Base-by-base conservation (phyloP, 306 rosid genomes). In the Prinsepia uniflora region DNA sequence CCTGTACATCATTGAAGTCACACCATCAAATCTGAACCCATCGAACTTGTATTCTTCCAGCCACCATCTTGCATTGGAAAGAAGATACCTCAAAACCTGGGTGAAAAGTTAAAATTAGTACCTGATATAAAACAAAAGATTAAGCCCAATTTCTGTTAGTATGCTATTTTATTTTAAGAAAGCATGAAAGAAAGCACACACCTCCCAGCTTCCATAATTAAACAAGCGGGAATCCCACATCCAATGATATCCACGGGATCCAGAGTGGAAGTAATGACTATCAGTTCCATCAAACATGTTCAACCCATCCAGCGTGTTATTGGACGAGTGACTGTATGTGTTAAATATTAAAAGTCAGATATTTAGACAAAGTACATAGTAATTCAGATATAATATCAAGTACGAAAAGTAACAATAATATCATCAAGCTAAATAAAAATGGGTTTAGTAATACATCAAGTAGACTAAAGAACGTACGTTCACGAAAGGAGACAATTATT, bases 141-240 rank as follows among this genome's bases (percentile, higher is more conserved):
- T 24, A 70, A 22, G 73, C 41, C 12, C 41, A 19, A 41, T 41
- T 42, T 14, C 34, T 70, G 22, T 14, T 55, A 57, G 45, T 60
- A 44, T 10, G 40, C 40, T 68, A 47, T 64, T 13, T 68, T 19
- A 22, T 56, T 12, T 19, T 20, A 72, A 63, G 67, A 68, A 66
- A 44, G 50, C 42, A 68, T 22, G 19, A 20, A 64, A 63, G 72
- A 77, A 65, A 72, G 63, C 59, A 71, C 91, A 65, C 86, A 95
- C 99, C 89, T 95, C 99, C 99, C 99, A 95, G 83, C 92, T 91
- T 87, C 97, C 99, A 79, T 95, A 95, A 80, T 95, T 95, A 72
- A 95, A 95, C 84, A 95, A 95, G 71, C 99, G 99, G 85, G 99
- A 95, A 72, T 95, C 99, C 99, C 99, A 95, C 96, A 95, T 87